Evolutionary conservation across 495 filamentous ascomycete species (phyloP).

Genomic region (Paragyromitra xinjiangensis): DNA sequence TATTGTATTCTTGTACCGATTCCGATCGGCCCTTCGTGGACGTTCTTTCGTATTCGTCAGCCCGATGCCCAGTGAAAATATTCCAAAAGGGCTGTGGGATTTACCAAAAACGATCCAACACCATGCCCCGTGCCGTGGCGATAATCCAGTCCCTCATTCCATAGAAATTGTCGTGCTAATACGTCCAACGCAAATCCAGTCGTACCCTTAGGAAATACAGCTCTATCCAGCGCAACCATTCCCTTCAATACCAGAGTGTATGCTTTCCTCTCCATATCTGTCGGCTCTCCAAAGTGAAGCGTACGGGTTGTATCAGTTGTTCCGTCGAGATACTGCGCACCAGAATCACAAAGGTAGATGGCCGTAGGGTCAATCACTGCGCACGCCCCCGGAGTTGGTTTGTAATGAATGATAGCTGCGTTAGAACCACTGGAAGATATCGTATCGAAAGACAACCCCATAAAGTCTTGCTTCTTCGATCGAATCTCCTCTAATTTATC

Average conservation of each 20-base stretch:
- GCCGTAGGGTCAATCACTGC: conserved; percentile 83
- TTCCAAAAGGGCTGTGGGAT: conserved; percentile 1
- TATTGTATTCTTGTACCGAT: conserved; percentile 92
- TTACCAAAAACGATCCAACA: conserved; percentile 83
- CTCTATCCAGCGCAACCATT: conserved; percentile 87
- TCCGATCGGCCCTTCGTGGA: conserved; percentile 97
- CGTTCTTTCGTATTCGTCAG: conserved; percentile 68
- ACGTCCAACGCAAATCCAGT: conserved; percentile 91
- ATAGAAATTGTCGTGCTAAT: conserved; percentile 89
- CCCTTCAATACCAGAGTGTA: conserved; percentile 97
- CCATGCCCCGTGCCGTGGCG: conserved; percentile 97
- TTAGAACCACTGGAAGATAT: conserved; percentile 96
- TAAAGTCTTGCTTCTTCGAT: conserved; percentile 81
- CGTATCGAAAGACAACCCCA: conserved; percentile 91
- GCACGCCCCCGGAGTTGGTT: conserved; percentile 84
- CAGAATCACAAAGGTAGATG: conserved; percentile 96
- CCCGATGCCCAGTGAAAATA: not conserved
- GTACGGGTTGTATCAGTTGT: conserved; percentile 97
- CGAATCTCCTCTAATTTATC: conserved; percentile 88
- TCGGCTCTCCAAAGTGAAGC: conserved; percentile 87
- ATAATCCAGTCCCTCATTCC: conserved; percentile 92
- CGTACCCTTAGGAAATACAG: conserved; percentile 93
- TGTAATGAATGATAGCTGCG: conserved; percentile 97
- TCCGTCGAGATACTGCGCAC: conserved; percentile 92
- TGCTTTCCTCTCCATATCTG: conserved; percentile 83